Conservation (phyloP, 2,329 filamentous ascomycete genomes). For the Bimuria novae-zelandiae region DNA sequence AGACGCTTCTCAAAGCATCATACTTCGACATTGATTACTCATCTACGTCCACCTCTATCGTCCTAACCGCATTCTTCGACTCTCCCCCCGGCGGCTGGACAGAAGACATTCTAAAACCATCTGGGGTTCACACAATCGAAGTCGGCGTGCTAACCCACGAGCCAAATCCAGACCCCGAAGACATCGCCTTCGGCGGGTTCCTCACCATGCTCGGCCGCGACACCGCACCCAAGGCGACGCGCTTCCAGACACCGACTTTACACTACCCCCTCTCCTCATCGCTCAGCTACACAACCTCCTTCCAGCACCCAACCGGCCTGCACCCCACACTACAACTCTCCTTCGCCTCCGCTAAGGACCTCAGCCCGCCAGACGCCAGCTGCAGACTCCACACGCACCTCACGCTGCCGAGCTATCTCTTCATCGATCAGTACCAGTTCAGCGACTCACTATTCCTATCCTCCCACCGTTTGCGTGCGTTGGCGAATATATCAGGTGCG, state of each 20-base stretch:
- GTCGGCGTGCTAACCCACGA: slow-evolving; percentile 77
- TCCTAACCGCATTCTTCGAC: slow-evolving; percentile 68
- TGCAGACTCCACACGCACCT: slow-evolving; percentile 81
- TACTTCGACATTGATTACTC: slow-evolving; percentile 81
- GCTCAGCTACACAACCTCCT: slow-evolving; percentile 68
- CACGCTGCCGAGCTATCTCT: slow-evolving; percentile 79
- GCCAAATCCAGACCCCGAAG: slow-evolving; percentile 67
- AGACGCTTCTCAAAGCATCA: slow-evolving; percentile 58
- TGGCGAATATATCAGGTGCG: slow-evolving; percentile 72
- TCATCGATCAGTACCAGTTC: slow-evolving; percentile 87
- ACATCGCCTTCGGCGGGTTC: slow-evolving; percentile 78
- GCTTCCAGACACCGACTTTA: slow-evolving; percentile 86
- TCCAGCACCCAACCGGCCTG: slow-evolving; percentile 75
- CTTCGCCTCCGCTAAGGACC: slow-evolving; percentile 58
- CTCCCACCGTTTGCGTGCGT: slow-evolving; percentile 74
- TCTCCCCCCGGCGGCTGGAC: slow-evolving; percentile 48
- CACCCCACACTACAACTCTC: slow-evolving; percentile 82
- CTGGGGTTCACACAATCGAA: slow-evolving; percentile 65
- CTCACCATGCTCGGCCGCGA: slow-evolving; percentile 79
- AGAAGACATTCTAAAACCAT: slow-evolving; percentile 46
- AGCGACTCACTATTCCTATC: slow-evolving; percentile 74
- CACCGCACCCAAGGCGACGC: slow-evolving; percentile 69
- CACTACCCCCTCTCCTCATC: slow-evolving; percentile 63
- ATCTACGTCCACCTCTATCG: slow-evolving; percentile 66
- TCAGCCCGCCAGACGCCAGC: slow-evolving; percentile 51